Evolutionary conservation across 371 early-diverging fungal species (phyloP).

Genomic region (Zopfochytrium polystomum): DNA sequence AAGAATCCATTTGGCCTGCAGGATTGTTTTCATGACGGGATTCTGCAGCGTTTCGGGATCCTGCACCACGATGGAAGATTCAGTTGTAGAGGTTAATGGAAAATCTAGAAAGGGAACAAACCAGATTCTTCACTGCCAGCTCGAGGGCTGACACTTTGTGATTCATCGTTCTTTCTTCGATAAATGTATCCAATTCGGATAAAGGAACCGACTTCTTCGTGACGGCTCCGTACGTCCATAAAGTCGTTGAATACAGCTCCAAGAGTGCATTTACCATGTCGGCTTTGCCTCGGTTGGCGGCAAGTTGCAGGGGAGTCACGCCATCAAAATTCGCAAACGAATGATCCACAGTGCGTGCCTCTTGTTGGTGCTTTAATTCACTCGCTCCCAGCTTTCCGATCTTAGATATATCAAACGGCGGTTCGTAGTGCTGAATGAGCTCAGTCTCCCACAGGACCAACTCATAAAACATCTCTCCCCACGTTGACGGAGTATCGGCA

Average conservation of each 20-base stretch:
- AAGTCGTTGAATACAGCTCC: conserved; percentile 4
- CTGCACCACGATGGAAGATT: not conserved
- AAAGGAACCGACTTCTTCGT: conserved; percentile 5
- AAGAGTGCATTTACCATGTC: conserved; percentile 27
- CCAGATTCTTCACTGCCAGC: conserved; percentile 19
- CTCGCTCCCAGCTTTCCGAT: too few species aligned
- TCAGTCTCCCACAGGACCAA: too few species aligned
- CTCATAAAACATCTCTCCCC: too few species aligned
- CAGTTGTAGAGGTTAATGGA: not conserved
- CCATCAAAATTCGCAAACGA: conserved; percentile 4
- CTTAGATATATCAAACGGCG: too few species aligned
- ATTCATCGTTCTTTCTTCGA: conserved; percentile 20
- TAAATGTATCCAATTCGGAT: conserved; percentile 26
- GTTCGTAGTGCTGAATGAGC: too few species aligned
- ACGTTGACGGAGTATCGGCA: too few species aligned
- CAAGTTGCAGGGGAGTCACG: conserved; percentile 27
- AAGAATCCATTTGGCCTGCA: conserved; percentile 29
- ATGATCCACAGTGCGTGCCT: conserved; percentile 9
- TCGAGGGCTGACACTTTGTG: conserved; percentile 21
- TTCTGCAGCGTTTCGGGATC: conserved; percentile 17
- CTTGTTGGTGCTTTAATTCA: too few species aligned
- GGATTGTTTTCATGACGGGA: conserved; percentile 25
- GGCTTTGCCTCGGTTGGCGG: conserved; percentile 18
- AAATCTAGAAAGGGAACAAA: not conserved
- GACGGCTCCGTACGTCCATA: conserved; percentile 25